Conservation (phyloP, 106 monocot species). For the Posidonia australis region DNA sequence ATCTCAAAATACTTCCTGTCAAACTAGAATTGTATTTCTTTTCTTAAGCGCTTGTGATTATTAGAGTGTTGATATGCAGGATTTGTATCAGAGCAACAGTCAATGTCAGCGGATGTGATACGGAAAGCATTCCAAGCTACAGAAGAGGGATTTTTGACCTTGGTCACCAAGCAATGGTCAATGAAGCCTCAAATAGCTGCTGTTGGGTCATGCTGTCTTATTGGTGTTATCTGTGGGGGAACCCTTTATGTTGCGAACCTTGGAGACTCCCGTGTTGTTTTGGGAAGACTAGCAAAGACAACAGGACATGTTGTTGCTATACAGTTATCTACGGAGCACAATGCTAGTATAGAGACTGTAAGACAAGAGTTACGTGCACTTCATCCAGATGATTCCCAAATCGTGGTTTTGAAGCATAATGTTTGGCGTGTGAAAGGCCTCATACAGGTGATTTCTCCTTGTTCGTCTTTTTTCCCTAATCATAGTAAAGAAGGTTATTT, state of each 20-base stretch:
- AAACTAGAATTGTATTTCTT: neutral
- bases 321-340: constrained; percentile 14
- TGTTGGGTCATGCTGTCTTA: constrained; percentile 22
- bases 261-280: constrained; percentile 20
- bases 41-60: neutral
- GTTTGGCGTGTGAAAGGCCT: constrained; percentile 25
- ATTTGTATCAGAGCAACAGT: constrained; percentile 15
- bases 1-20: no score
- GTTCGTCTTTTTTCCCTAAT: neutral
- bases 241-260: constrained; percentile 15
- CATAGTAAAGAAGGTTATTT: neutral
- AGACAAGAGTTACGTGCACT: constrained; percentile 12
- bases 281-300: constrained; percentile 14
- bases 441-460: constrained; percentile 9
- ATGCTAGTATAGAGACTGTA: constrained; percentile 14
- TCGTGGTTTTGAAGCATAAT: constrained; percentile 18
- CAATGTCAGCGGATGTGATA: constrained; percentile 19
- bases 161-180: constrained; percentile 16
- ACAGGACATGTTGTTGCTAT: constrained; percentile 15
- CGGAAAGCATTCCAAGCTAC: constrained; percentile 21
- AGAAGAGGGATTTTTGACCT: constrained; percentile 17
- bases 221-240: constrained; percentile 16
- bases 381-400: constrained; percentile 17
- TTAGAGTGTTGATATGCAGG: neutral
- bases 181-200: constrained; percentile 16